Conservation (phyloP, 2,329 filamentous ascomycete species). For the Ophiostoma populinum region DNA sequence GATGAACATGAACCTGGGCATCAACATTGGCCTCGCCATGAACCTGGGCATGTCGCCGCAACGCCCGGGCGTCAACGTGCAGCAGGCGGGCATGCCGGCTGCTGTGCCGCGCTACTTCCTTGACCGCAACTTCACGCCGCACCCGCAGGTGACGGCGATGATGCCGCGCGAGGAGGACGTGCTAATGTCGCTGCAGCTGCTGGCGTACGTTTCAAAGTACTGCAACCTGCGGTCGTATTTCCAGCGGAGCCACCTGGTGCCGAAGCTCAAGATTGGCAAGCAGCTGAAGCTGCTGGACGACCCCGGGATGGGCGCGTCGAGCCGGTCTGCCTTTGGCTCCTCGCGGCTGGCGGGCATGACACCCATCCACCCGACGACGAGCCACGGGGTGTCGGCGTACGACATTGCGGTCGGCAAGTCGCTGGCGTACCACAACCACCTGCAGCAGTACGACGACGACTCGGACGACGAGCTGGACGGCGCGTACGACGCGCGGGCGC, state of each 20-base stretch:
- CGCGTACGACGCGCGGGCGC: constrained; percentile 8
- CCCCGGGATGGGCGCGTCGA: too few species aligned
- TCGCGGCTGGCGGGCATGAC: too few species aligned
- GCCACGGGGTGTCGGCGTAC: too few species aligned
- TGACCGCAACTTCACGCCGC: constrained; percentile 52
- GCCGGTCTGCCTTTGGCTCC: too few species aligned
- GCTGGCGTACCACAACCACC: neutral
- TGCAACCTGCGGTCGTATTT: constrained; percentile 93
- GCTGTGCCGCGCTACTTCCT: constrained; percentile 66
- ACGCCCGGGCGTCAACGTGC: constrained; percentile 51
- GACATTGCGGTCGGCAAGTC: neutral
- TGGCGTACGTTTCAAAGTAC: constrained; percentile 97
- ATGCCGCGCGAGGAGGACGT: constrained; percentile 97
- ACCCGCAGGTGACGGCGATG: constrained; percentile 61
- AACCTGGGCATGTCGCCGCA: constrained; percentile 54
- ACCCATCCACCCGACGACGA: too few species aligned
- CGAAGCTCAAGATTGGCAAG: constrained; percentile 73
- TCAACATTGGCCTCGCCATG: neutral
- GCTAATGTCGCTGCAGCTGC: constrained; percentile 87
- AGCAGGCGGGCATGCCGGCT: constrained; percentile 56
- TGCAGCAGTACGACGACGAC: neutral
- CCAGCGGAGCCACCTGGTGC: constrained; percentile 84
- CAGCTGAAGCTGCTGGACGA: constrained; percentile 69
- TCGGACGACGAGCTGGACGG: constrained; percentile 13
- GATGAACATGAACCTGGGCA: neutral